Base-by-base conservation (phyloP, 257 asterid species). In the Solanum virginianum region DNA sequence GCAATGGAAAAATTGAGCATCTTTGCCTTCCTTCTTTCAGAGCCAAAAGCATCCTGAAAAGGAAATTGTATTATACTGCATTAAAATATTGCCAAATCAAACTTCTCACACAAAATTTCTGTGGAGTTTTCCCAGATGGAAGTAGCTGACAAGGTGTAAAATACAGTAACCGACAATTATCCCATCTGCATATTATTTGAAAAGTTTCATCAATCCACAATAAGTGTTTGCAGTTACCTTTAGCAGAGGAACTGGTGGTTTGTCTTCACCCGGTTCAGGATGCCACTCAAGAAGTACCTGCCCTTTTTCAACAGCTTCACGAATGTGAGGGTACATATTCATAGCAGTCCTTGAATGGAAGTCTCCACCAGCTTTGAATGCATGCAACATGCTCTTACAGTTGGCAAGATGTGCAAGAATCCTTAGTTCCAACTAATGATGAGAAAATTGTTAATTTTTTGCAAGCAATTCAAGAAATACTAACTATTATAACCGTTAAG, bases 1-100 rank as follows among this genome's bases (percentile, higher is more conserved):
- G 99, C 99, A 59, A 97, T 97, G 88, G 99, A 97, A 85, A 97
- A 97, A 89, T 97, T 97, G 8, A 97, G 99, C 99, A 97, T 97
- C 94, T 97, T 97, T 53, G 98, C 98, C 89, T 94, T 97, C 89
- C 99, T 93, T 91, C 98, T 93, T 93, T 95, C 99, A 86, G 99
- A 91, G 59, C 94, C 98, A 90, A 94, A 96, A 59, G 97, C 95
- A 90, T 96, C 98, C 99, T 97, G 91, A 60, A 85, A 66, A 59
- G 82, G 68, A 59, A 86, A 12, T 66, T 22, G 65, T 55, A 54
- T 14, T 20, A 60, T 43, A 57, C 17, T 60, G 84, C 45, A 60
- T 39, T 29, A 39, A 82, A 82, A 83, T 49, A 62, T 20, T 80
- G 66, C 17, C 16, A 15, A 77, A 77, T 77, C 77, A 83, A 4